Conservation (phyloP, 306 rosid genomes). For the Inga oerstediana region DNA sequence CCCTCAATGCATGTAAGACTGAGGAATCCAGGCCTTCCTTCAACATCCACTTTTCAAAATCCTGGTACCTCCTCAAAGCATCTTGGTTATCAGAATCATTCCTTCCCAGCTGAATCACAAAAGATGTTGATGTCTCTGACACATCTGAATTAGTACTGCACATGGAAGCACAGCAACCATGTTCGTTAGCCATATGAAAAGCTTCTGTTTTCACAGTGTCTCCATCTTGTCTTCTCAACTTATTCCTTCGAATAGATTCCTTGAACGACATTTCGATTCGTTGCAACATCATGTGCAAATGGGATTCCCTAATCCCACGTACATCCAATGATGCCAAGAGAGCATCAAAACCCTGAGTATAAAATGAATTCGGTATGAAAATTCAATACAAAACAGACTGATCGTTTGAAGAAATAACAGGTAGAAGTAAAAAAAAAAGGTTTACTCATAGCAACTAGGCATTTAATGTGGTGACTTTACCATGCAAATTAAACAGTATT, state of each 20-base stretch:
- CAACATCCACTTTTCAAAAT: conserved; percentile 77
- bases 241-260: conserved; percentile 53
- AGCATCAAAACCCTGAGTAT: conserved; percentile 70
- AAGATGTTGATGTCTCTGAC: conserved; percentile 60
- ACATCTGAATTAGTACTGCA: conserved; percentile 46
- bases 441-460: neutral
- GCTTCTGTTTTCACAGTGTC: conserved; percentile 40
- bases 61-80: conserved; percentile 62
- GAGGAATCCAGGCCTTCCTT: conserved; percentile 59
- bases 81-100: conserved; percentile 50
- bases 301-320: conserved; percentile 78
- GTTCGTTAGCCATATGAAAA: conserved; percentile 33
- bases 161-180: conserved; percentile 46
- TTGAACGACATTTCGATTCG: conserved; percentile 59
- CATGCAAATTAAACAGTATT: conserved; percentile 19
- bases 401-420: conserved; percentile 9
- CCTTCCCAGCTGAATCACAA: conserved; percentile 61
- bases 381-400: conserved; percentile 24
- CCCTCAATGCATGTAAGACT: conserved; percentile 48
- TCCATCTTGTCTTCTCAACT: conserved; percentile 37
- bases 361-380: conserved; percentile 24
- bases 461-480: conserved; percentile 8
- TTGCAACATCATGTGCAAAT: conserved; percentile 68
- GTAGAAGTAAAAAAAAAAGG: neutral
- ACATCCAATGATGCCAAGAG: conserved; percentile 69